Conservation (phyloP, 148 eudicot species). For the Spergularia marina region DNA sequence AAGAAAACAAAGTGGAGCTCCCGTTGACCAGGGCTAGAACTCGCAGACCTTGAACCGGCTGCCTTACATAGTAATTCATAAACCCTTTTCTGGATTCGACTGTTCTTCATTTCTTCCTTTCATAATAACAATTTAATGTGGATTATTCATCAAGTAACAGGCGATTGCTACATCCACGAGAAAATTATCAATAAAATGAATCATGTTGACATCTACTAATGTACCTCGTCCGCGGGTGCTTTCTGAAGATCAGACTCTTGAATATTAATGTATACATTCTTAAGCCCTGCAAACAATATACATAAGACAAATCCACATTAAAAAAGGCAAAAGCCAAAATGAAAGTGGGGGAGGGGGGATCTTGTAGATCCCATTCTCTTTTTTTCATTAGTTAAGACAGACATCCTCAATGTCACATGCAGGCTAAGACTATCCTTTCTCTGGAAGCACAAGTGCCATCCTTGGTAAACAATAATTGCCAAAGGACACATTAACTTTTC, state of each 20-base stretch:
- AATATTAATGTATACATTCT: constrained; percentile 53
- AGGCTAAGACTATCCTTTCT: not conserved
- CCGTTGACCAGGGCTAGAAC: constrained; percentile 50
- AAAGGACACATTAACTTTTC: not conserved
- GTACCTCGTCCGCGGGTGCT: constrained; percentile 84
- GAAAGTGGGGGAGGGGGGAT: not conserved
- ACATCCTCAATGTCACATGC: not conserved
- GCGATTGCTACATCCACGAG: not conserved
- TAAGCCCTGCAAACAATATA: constrained; percentile 52
- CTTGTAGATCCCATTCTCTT: not conserved
- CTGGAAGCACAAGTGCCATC: not conserved
- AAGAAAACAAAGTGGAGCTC: constrained; percentile 96
- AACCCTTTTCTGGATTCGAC: constrained; percentile 70
- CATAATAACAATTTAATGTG: not conserved
- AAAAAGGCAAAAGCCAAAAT: not conserved
- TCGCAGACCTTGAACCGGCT: constrained; percentile 37
- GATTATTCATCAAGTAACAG: not conserved
- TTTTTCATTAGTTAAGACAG: not conserved
- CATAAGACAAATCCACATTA: not conserved
- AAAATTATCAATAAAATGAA: not conserved
- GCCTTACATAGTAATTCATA: constrained; percentile 83
- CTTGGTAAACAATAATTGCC: not conserved
- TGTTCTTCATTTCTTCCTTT: constrained; percentile 89
- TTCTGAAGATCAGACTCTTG: constrained; percentile 66
- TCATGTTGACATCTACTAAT: not conserved